Conservation (phyloP, 495 filamentous ascomycete genomes). For the Penicillium cataractarum region DNA sequence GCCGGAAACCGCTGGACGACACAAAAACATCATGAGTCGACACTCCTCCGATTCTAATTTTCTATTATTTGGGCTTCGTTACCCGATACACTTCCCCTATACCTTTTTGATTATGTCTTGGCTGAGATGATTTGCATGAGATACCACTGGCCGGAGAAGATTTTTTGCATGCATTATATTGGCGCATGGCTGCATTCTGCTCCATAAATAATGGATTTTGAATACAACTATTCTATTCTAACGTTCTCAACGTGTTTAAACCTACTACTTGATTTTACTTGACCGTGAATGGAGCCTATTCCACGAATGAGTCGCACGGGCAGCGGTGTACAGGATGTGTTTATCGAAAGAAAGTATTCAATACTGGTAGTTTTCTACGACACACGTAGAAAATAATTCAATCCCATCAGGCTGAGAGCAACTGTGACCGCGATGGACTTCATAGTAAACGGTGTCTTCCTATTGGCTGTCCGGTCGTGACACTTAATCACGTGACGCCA, state of each 20-base stretch:
- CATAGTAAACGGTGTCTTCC: neutral
- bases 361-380: too few species aligned
- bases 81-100: constrained; percentile 14
- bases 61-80: constrained; percentile 10
- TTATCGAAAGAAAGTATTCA: too few species aligned
- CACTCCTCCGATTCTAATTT: neutral
- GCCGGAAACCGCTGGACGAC: constrained; percentile 50
- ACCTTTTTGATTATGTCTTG: constrained; percentile 23
- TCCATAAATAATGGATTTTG: constrained; percentile 11
- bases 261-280: neutral
- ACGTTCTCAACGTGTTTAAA: neutral
- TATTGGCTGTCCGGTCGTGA: neutral
- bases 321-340: neutral
- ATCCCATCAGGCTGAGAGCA: too few species aligned
- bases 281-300: neutral
- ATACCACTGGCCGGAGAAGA: constrained; percentile 35
- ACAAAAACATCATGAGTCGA: constrained; percentile 22
- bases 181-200: constrained; percentile 24
- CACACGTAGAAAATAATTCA: neutral
- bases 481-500: constrained; percentile 15
- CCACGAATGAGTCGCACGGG: neutral
- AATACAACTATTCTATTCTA: neutral
- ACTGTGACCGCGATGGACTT: neutral
- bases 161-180: constrained; percentile 26
- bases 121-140: constrained; percentile 37